These are phyloP conservation scores for Cinchona pubescens DNA, from an alignment of 257 asterid species.

Conservation along the genomic window DNA sequence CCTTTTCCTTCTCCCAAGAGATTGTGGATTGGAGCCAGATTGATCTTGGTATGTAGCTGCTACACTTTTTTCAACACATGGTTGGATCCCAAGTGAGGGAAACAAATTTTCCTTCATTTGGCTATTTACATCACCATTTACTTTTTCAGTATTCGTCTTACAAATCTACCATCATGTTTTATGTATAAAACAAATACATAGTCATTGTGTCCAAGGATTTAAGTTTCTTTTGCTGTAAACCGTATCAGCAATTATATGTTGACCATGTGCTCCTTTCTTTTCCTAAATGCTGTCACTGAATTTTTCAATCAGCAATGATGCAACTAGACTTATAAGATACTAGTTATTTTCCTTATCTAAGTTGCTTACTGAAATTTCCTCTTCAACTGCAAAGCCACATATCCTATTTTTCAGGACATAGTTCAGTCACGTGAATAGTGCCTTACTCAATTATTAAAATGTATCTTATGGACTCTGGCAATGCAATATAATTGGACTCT, in stretches of 20 bases:
- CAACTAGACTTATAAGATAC: background rate
- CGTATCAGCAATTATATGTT: background rate
- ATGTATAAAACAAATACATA: too few relatives aligned
- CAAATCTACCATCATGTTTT: too few relatives aligned
- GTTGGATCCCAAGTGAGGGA: too few relatives aligned
- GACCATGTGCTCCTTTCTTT: background rate
- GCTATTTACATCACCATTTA: too few relatives aligned
- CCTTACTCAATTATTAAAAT: background rate
- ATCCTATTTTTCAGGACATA: background rate
- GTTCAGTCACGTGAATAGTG: too few relatives aligned
- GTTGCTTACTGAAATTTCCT: background rate
- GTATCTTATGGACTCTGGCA: too few relatives aligned
- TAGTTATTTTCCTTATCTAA: background rate
- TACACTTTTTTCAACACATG: background rate
- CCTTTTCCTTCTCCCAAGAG: slow-evolving; percentile 51
- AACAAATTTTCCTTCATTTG: too few relatives aligned
- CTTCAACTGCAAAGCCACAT: background rate
- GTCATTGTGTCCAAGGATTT: too few relatives aligned
- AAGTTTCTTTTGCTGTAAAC: background rate
- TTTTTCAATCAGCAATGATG: too few relatives aligned
- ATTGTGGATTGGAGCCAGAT: slow-evolving; percentile 47
- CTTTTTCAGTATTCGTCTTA: too few relatives aligned
- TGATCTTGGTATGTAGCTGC: slow-evolving; percentile 33
- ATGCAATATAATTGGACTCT: too few relatives aligned
- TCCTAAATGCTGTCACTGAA: background rate